phyloP scores from a whole-genome alignment of 140 eudicot genomes.

The Eryngium alpinum region DNA sequence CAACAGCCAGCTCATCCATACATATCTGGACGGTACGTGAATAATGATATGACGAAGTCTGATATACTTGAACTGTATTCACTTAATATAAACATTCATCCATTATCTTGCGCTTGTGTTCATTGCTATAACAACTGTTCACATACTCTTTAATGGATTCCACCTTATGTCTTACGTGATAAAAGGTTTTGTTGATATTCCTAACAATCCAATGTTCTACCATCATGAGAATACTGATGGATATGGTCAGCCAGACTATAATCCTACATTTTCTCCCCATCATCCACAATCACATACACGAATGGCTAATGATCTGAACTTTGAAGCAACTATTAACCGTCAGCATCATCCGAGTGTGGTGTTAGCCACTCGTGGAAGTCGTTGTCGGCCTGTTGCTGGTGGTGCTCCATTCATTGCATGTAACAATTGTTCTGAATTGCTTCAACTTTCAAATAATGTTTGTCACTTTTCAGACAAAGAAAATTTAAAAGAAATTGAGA shows the following conservation, averaged over 20 bases:
- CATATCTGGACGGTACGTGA: conserved; percentile 47
- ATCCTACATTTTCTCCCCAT: conserved; percentile 35
- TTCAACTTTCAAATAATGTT: conserved; percentile 60
- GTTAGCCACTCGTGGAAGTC: conserved; percentile 41
- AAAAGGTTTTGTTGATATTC: conserved; percentile 24
- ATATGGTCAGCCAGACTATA: conserved; percentile 35
- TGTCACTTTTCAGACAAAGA: conserved; percentile 9
- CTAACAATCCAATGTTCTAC: conserved; percentile 33
- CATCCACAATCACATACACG: conserved; percentile 31
- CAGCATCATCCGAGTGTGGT: conserved; percentile 52
- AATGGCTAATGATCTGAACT: conserved; percentile 49
- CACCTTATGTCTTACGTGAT: conserved; percentile 35
- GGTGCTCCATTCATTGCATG: conserved; percentile 90
- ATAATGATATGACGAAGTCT: conserved; percentile 30
- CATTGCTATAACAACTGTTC: conserved; percentile 58
- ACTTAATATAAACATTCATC: conserved; percentile 37
- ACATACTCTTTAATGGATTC: conserved; percentile 39
- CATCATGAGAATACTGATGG: conserved; percentile 31
- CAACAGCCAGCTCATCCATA: conserved; percentile 49
- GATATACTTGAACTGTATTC: conserved; percentile 31
- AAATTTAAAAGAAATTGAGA: conserved; percentile 44
- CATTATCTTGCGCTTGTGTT: conserved; percentile 68
- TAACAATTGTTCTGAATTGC: conserved; percentile 64
- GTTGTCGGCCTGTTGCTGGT: conserved; percentile 68
- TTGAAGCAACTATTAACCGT: conserved; percentile 26